Evolutionary conservation across 495 filamentous ascomycete genomes (phyloP), one percentile per base, ranked within the genome.

Genomic region (Penicillium alfredii): DNA sequence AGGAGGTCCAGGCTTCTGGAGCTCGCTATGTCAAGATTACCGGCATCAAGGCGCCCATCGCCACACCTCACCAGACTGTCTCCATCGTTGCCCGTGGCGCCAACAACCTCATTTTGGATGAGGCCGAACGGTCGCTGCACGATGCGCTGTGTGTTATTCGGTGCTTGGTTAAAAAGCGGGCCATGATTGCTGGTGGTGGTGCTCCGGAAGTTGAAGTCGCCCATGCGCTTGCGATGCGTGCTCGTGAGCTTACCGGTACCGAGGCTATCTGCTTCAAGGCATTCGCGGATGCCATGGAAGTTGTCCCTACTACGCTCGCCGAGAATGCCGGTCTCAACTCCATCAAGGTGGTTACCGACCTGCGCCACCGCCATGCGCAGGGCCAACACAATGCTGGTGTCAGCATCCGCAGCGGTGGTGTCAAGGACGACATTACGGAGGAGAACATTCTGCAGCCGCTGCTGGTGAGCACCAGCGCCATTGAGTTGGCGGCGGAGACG

Each of bases 181-280:
- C 92, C 11, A 74, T 98, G 35, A 92, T 98, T 44, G 90, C 92
- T 13, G 92, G 92, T 62, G 92, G 92, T 49, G 92, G 92, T 51
- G 92, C 92, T 6, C 86, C 92, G 8, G 92, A 98, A 61, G 88
- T 97, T 41, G 86, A 96, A 63, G 87, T 97, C 43, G 84, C 92
- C 8, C 79, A 90, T 24, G 67, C 80, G 28, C 74, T 98, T 10
- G 74, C 80, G 35, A 81, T 82, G 64, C 81, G 85, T 51, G 77
- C 88, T n/a, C 82, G 86, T 49, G 76, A 76, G 28, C 74, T 94
- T 20, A 79, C 77, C 0, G 93, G 93, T 34, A 96, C 92, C 12
- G 92, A 98, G 56, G 78, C 86, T 19, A 95, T 98, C 53, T 98
- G 92, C 74, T 98, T 85, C 84, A 95, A 94, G 61, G 90, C 88